Base-by-base conservation (phyloP, 1,284 basidiomycete species). In the Ustilago cynodontis region DNA sequence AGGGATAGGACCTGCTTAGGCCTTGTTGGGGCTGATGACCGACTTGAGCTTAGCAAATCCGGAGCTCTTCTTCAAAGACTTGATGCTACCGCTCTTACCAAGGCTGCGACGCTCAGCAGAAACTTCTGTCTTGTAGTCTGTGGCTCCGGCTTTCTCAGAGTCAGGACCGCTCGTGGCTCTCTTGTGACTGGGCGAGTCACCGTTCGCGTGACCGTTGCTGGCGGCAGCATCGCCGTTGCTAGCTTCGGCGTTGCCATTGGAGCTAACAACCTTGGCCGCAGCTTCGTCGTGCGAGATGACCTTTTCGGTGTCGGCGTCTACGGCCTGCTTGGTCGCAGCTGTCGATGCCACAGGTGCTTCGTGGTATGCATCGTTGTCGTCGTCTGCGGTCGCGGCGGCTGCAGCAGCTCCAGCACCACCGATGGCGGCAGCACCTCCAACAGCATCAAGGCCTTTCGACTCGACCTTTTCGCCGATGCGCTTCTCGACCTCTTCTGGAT, bases 1-100 rank as follows among this genome's bases (percentile, higher is more conserved):
- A 59, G 9, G 14, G n/a, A 22, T 7, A n/a, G 11, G 20, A n/a
- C 11, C 6, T 43, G 41, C 41, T 61, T 47, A 75, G 14, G 67
- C 72, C 49, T 76, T 76, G 54, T 55, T 47, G 10, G 67, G 33
- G 56, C 35, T 59, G 37, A 76, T 52, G 20, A 68, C 65, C 6
- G 65, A 59, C 65, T 76, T 76, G 73, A 76, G 69, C 59, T 76
- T 76, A 52, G 73, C 65, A 24, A 76, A 60, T 31, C 59, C 63
- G 28, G 68, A 76, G 8, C 41, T 43, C n/a, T 43, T 33, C 58
- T 65, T 68, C 43, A 65, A 55, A 24, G 57, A 56, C 45, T 71
- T 71, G 68, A 68, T 60, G 45, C 54, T 59, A 53, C 67, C 54
- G 35, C 50, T 62, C 73, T 76, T 76, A n/a, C 49, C 67, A 24